A percentile compares a stretch with the other conserved stretches of the same genome.
These are phyloP conservation scores for Limnanthes douglasii DNA, from an alignment of 345 rosid genomes.

Conservation along the genomic window DNA sequence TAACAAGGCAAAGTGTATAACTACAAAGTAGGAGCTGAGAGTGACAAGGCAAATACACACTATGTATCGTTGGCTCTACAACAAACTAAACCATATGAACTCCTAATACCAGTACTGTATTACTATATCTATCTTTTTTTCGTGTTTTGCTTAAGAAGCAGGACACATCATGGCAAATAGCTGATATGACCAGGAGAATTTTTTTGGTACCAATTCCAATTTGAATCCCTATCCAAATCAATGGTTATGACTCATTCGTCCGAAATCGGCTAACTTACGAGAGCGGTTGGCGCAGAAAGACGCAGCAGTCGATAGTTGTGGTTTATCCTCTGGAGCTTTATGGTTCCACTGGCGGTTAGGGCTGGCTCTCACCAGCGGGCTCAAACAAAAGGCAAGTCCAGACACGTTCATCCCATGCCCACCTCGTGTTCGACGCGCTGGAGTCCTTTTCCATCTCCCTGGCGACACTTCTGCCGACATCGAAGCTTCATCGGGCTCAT, in stretches of 20 bases:
- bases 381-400: slow-evolving; percentile 63
- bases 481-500: slow-evolving; percentile 20
- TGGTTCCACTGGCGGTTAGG: slow-evolving; percentile 59
- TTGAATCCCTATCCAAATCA: too few species aligned
- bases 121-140: too few species aligned
- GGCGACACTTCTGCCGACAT: slow-evolving; percentile 29
- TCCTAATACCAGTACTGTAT: too few species aligned
- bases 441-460: slow-evolving; percentile 21
- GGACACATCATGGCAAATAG: too few species aligned
- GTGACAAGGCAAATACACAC: too few species aligned
- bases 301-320: slow-evolving; percentile 58
- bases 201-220: too few species aligned
- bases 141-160: too few species aligned
- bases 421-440: slow-evolving; percentile 8
- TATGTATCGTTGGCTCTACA: too few species aligned
- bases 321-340: slow-evolving; percentile 33
- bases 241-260: slow-evolving; percentile 50
- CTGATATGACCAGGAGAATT: too few species aligned
- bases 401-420: slow-evolving; percentile 27
- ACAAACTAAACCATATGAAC: too few species aligned
- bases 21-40: too few species aligned
- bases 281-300: slow-evolving; percentile 65
- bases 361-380: slow-evolving; percentile 87
- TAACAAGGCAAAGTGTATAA: too few species aligned
- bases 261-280: slow-evolving; percentile 80